Percentiles rank a stretch among this genome's conserved stretches.
phyloP scores from a whole-genome alignment of 2,329 filamentous ascomycete genomes.

The Dactylonectria macrodidyma region DNA sequence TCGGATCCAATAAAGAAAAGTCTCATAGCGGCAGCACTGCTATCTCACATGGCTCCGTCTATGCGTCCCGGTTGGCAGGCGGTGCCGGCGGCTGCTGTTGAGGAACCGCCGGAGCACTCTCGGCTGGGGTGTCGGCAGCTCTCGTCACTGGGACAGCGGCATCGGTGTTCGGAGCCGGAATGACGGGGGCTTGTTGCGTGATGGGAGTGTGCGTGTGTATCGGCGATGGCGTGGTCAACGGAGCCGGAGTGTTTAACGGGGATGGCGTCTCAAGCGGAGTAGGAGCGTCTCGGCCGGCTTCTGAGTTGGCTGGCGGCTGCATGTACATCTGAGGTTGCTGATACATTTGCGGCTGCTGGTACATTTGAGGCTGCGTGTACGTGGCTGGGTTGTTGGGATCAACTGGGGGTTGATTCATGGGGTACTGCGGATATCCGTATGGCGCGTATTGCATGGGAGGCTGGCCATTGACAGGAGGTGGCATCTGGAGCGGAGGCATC shows the following conservation, averaged over 20 bases:
- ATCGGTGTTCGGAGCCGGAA: background rate
- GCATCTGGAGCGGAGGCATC: background rate
- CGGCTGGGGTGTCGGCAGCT: background rate
- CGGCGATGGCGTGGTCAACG: conserved; percentile 7
- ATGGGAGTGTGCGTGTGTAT: background rate
- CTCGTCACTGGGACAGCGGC: background rate
- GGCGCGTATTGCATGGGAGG: conserved; percentile 1
- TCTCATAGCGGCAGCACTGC: background rate
- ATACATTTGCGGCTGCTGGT: conserved; percentile 8
- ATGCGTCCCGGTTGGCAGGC: background rate
- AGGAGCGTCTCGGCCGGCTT: no score
- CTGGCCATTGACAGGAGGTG: conserved; percentile 9
- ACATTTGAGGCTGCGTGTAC: background rate
- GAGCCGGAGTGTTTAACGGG: conserved; percentile 11
- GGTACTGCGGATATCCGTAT: conserved; percentile 1
- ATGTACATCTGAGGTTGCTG: conserved; percentile 17
- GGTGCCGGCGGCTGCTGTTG: background rate
- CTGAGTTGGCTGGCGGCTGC: conserved; percentile 10
- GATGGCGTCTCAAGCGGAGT: no score
- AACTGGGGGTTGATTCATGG: background rate
- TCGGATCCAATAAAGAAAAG: background rate
- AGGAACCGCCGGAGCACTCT: background rate
- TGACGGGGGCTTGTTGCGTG: background rate
- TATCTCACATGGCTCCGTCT: background rate
- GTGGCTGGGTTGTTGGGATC: conserved; percentile 3